These are phyloP conservation scores for Colletotrichum eleusines DNA, from an alignment of 2,329 filamentous ascomycete species.

Conservation along the genomic window DNA sequence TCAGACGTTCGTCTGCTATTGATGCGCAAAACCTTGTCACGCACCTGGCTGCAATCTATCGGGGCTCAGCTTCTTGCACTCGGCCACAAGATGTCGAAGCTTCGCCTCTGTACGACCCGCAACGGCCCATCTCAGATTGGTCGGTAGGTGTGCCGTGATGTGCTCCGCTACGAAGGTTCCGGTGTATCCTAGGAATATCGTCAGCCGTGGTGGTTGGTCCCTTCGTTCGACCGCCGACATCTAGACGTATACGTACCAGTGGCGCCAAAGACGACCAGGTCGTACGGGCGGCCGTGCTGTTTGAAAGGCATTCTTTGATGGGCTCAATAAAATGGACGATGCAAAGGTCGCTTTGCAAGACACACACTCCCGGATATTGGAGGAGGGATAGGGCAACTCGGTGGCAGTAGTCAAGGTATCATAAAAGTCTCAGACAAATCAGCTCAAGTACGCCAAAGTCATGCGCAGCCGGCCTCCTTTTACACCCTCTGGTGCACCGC, in stretches of 20 bases:
- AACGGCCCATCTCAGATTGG: constrained; percentile 87
- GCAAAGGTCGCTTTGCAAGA: background rate
- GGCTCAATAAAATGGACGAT: background rate
- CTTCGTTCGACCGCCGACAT: constrained; percentile 3
- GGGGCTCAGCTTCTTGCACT: constrained; percentile 74
- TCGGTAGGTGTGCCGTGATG: constrained; percentile 77
- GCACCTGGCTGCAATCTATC: constrained; percentile 79
- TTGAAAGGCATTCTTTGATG: constrained; percentile 59
- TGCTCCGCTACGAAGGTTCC: constrained; percentile 82
- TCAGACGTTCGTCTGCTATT: constrained; percentile 22
- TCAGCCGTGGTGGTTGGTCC: background rate
- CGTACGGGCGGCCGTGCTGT: constrained; percentile 66
- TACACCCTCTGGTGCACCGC: constrained; percentile 23
- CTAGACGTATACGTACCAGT: constrained; percentile 58
- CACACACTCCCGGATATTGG: background rate
- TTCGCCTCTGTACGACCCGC: constrained; percentile 85
- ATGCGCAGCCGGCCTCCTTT: constrained; percentile 28
- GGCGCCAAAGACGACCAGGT: constrained; percentile 69
- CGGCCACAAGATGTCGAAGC: constrained; percentile 74
- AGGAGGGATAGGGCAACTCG: background rate
- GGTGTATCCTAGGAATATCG: constrained; percentile 76
- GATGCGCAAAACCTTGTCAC: constrained; percentile 38
- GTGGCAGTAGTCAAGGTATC: background rate
- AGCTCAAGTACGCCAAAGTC: constrained; percentile 6
- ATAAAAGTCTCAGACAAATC: constrained; percentile 28